phyloP scores from a whole-genome alignment of 768 basidiomycete genomes.

The Hericium erinaceus region DNA sequence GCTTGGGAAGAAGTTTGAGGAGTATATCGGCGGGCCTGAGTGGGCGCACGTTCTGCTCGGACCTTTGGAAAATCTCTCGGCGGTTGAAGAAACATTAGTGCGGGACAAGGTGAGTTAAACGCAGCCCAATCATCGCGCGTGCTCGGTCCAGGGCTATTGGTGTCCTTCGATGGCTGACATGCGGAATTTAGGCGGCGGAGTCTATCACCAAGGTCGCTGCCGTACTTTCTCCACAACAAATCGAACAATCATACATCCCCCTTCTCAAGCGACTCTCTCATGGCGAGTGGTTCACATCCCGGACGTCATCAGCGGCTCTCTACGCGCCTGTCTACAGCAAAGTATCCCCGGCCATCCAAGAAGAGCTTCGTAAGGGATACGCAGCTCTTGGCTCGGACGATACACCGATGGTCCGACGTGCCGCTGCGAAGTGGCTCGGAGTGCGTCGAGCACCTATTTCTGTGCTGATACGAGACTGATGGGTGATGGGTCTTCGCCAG shows the following conservation, averaged over 20 bases:
- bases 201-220: constrained; percentile 86
- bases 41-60: constrained; percentile 83
- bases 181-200: constrained; percentile 68
- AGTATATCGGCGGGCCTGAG: constrained; percentile 88
- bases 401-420: constrained; percentile 96
- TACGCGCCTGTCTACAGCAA: constrained; percentile 86
- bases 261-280: constrained; percentile 79
- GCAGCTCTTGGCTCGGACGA: constrained; percentile 81
- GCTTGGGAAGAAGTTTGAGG: constrained; percentile 83
- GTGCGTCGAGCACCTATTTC: constrained; percentile 39
- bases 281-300: constrained; percentile 98
- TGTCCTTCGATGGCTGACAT: constrained; percentile 4
- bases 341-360: constrained; percentile 63
- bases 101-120: constrained; percentile 75
- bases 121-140: not conserved
- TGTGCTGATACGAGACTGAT: not conserved
- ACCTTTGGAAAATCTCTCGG: constrained; percentile 89
- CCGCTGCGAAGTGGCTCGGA: constrained; percentile 93
- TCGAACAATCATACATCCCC: constrained; percentile 89
- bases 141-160: not conserved
- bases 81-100: constrained; percentile 95
- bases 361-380: constrained; percentile 84
- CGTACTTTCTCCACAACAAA: constrained; percentile 65
- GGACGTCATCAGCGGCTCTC: constrained; percentile 90
- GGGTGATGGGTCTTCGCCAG: constrained; percentile 28